Conservation (phyloP, 2,329 filamentous ascomycete genomes). For the Thelonectria olida region DNA sequence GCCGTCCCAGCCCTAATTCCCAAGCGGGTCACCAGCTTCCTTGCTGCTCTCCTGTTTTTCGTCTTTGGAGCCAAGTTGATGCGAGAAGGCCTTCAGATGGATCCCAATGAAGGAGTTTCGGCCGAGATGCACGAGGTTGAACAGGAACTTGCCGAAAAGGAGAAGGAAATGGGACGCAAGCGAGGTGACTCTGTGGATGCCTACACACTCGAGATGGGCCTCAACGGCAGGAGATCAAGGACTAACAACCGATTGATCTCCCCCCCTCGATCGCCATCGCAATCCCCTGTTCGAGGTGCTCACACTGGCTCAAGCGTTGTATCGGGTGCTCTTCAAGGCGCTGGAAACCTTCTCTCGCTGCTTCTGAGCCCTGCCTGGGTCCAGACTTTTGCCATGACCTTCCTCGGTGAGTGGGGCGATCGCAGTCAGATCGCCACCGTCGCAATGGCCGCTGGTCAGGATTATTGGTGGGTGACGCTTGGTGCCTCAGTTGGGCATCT, state of each 20-base stretch:
- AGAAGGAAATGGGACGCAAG: slow-evolving; percentile 75
- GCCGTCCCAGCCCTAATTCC: slow-evolving; percentile 90
- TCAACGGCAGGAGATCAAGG: slow-evolving; percentile 74
- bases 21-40: slow-evolving; percentile 88
- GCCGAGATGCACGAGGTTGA: slow-evolving; percentile 99
- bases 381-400: slow-evolving; percentile 99
- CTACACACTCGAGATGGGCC: slow-evolving; percentile 82
- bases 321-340: slow-evolving; percentile 63
- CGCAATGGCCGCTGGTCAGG: slow-evolving; percentile 97
- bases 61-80: slow-evolving; percentile 88
- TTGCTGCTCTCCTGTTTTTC: slow-evolving; percentile 86
- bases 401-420: slow-evolving; percentile 97
- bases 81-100: slow-evolving; percentile 88
- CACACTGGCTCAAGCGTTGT: slow-evolving; percentile 55
- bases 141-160: slow-evolving; percentile 91
- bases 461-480: slow-evolving; percentile 98
- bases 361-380: slow-evolving; percentile 97
- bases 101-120: slow-evolving; percentile 87
- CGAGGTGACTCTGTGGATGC: slow-evolving; percentile 73
- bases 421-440: slow-evolving; percentile 98
- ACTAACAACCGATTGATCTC: slow-evolving; percentile 82
- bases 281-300: slow-evolving; percentile 72
- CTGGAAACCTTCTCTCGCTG: slow-evolving; percentile 87
- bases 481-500: slow-evolving; percentile 88
- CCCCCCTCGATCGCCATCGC: slow-evolving; percentile 81